phyloP scores from a whole-genome alignment of 352 stramenopile genomes.

The Pythium scleroteichum region DNA sequence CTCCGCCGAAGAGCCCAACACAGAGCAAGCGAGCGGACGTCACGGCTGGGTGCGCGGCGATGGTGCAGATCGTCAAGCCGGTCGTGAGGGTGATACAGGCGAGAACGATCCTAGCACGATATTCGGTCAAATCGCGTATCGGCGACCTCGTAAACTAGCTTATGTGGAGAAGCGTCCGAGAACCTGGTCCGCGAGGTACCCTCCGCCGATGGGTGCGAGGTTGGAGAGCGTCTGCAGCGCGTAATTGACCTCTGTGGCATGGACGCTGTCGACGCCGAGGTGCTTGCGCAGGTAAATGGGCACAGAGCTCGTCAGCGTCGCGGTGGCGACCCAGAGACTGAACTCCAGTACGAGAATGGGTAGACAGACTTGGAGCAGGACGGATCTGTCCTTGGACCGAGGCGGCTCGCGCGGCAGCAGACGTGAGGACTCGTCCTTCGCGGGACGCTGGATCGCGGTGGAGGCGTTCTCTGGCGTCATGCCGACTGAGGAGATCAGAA shows the following conservation, averaged over 20 bases:
- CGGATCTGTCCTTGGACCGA: background rate
- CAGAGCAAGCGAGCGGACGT: constrained; percentile 69
- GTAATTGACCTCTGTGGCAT: constrained; percentile 79
- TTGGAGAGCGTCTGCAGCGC: constrained; percentile 83
- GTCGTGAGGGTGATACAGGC: constrained; percentile 72
- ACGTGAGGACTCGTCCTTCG: constrained; percentile 2
- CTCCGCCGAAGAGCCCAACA: constrained; percentile 73
- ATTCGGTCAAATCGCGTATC: constrained; percentile 2
- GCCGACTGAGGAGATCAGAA: too few relatives aligned
- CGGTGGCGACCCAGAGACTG: constrained; percentile 76
- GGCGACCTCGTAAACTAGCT: constrained; percentile 7
- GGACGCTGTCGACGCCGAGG: constrained; percentile 68
- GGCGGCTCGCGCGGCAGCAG: constrained; percentile 1
- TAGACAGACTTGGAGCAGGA: constrained; percentile 29
- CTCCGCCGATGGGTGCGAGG: constrained; percentile 74
- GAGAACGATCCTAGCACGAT: constrained; percentile 51
- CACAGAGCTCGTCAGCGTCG: constrained; percentile 72
- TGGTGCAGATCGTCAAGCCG: constrained; percentile 65
- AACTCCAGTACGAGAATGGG: constrained; percentile 47
- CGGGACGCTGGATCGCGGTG: too few relatives aligned
- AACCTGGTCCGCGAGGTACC: constrained; percentile 78
- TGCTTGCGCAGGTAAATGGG: constrained; percentile 88
- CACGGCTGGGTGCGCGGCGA: constrained; percentile 58
- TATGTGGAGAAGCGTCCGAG: constrained; percentile 76
- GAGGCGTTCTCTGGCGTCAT: too few relatives aligned